Evolutionary conservation across 768 basidiomycete genomes (phyloP), one percentile per base, ranked within the genome.

Genomic region (Antrodiella citrinella): DNA sequence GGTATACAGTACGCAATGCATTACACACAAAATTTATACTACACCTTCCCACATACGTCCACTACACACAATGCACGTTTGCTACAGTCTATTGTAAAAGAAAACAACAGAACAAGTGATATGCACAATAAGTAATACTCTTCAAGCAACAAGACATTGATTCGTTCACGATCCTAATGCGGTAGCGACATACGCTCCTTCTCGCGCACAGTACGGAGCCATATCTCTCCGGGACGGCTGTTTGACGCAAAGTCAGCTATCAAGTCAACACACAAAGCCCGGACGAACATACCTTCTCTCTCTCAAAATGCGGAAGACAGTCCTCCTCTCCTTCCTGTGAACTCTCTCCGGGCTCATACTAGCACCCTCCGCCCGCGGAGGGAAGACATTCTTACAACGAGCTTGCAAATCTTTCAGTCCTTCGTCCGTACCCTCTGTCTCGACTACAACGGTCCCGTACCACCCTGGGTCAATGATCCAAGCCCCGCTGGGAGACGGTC

Each of bases 391-490:
- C 1, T 84, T 78, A 65, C 88, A 89, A 3, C 89, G 76, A 45
- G 72, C 75, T 56, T 85, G 84, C 53, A 93, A 70, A 65, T 91
- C 91, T 18, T 76, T 79, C 21, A 91, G 74, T 9, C 85, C 81
- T 59, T 93, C 91, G 61, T 91, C 86, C 40, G 91, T 92, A 35
- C 89, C 89, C 62, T 91, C 88, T 10, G 86, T 81, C 69, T 93
- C 90, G 21, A 93, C 76, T 22, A 92, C 77, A 42, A 93, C 76
- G 0, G 77, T 84, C 2, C 91, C 91, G 57, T 82, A 86, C 90
- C 90, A 93, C 39, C 84, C 82, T 3, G 81, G 67, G 61, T 92
- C 88, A 12, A 91, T 78, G 39, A 73, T 74, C 48, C 81, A 72
- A 2, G 75, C 69, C 0, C 74, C 67, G 3, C 75, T 75, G 0